These are phyloP conservation scores for Colletotrichum nymphaeae DNA, from an alignment of 2,329 filamentous ascomycete species.

Conservation along the genomic window DNA sequence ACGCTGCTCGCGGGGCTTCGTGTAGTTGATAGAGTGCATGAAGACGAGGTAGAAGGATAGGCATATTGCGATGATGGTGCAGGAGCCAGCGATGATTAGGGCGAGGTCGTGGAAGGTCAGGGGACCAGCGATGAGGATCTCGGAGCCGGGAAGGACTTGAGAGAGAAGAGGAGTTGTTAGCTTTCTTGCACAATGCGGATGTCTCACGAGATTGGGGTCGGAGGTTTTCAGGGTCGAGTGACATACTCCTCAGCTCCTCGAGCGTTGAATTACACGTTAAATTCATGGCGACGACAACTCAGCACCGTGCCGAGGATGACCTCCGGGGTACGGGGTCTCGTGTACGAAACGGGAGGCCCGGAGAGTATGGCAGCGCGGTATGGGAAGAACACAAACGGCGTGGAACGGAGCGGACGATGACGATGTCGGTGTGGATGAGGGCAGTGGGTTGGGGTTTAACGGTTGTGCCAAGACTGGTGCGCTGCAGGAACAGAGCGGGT, in stretches of 20 bases:
- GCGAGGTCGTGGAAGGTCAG: slow-evolving; percentile 68
- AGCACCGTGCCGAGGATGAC: neutral
- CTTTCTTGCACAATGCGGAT: neutral
- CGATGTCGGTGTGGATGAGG: neutral
- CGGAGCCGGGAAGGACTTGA: slow-evolving; percentile 56
- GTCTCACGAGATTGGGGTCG: no score
- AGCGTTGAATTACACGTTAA: slow-evolving; percentile 56
- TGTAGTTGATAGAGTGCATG: slow-evolving; percentile 71
- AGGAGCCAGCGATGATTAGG: slow-evolving; percentile 60
- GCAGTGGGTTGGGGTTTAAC: slow-evolving; percentile 7
- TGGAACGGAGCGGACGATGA: neutral
- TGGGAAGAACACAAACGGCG: neutral
- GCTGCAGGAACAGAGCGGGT: slow-evolving; percentile 33
- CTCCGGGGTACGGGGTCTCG: neutral
- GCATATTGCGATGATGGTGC: slow-evolving; percentile 61
- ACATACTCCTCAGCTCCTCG: slow-evolving; percentile 56
- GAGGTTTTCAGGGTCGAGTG: neutral
- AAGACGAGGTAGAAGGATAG: slow-evolving; percentile 67
- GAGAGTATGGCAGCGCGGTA: neutral
- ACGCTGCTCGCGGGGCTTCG: slow-evolving; percentile 68
- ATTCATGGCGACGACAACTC: slow-evolving; percentile 43
- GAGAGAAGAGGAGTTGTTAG: slow-evolving; percentile 8
- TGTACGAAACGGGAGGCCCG: neutral
- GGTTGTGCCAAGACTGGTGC: slow-evolving; percentile 26
- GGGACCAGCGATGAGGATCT: slow-evolving; percentile 57